phyloP scores from a whole-genome alignment of 805 yeast genomes.

The Yamadazyma akitaensis region DNA sequence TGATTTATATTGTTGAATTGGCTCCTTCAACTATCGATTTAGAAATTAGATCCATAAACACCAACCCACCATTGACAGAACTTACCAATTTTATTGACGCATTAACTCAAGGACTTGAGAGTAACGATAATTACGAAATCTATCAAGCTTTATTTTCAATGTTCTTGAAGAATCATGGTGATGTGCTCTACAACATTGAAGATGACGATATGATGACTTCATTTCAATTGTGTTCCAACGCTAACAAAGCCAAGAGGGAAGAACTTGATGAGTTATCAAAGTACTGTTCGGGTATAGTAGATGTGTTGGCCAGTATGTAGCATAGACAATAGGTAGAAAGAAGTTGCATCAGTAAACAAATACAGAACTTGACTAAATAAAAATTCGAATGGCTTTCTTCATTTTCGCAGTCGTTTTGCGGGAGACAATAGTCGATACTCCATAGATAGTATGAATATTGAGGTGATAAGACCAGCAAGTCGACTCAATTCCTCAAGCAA shows the following conservation, averaged over 20 bases:
- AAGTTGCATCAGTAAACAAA: not conserved
- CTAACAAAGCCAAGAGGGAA: conserved; percentile 39
- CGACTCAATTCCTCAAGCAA: conserved; percentile 27
- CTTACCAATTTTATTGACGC: conserved; percentile 65
- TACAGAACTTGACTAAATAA: not conserved
- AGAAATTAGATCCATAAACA: conserved; percentile 77
- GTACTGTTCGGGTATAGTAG: conserved; percentile 77
- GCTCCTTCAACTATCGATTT: conserved; percentile 80
- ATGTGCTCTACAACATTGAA: conserved; percentile 50
- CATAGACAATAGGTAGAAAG: not conserved
- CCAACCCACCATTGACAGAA: conserved; percentile 66
- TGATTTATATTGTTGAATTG: conserved; percentile 51
- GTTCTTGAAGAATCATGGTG: conserved; percentile 78
- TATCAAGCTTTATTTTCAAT: conserved; percentile 77
- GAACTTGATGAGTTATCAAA: conserved; percentile 66
- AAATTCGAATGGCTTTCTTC: not conserved
- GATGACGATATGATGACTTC: conserved; percentile 41
- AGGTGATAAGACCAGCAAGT: conserved; percentile 35
- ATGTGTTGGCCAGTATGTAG: conserved; percentile 45
- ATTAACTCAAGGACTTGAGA: conserved; percentile 52
- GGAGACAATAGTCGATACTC: not conserved
- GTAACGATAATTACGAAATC: conserved; percentile 67
- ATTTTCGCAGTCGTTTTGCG: not conserved
- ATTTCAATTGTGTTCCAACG: conserved; percentile 47
- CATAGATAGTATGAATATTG: conserved; percentile 28